Conservation (phyloP, 768 basidiomycete species). For the Auricularia auricula-judae region DNA sequence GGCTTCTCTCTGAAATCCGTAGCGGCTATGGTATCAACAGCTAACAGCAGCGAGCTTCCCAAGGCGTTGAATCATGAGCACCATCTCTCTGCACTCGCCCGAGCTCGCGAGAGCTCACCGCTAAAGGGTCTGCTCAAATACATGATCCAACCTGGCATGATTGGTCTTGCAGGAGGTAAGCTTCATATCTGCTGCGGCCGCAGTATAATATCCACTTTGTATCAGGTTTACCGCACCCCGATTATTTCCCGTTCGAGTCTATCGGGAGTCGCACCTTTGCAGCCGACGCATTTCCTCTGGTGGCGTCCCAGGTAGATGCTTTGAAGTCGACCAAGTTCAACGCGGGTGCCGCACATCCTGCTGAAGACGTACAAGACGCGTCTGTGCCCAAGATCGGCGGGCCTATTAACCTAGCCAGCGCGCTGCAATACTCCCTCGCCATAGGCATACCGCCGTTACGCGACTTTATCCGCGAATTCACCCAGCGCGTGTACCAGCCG, state of each 20-base stretch:
- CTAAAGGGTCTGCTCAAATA: conserved; percentile 61
- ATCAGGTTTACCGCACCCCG: conserved; percentile 40
- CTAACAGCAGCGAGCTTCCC: neutral
- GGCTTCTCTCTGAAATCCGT: no score
- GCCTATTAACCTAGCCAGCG: conserved; percentile 49
- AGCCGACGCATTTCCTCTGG: conserved; percentile 38
- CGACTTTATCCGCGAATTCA: conserved; percentile 46
- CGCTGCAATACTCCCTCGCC: conserved; percentile 56
- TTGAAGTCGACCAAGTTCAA: conserved; percentile 37
- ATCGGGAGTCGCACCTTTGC: conserved; percentile 44
- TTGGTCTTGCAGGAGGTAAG: conserved; percentile 53
- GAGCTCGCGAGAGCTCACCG: conserved; percentile 39
- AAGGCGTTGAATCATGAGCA: conserved; percentile 48
- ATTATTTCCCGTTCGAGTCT: conserved; percentile 59
- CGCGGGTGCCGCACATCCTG: neutral
- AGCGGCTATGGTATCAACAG: no score
- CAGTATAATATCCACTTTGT: no score
- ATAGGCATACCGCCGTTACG: conserved; percentile 48
- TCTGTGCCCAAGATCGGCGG: conserved; percentile 53
- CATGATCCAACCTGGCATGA: conserved; percentile 38
- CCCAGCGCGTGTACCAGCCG: conserved; percentile 34
- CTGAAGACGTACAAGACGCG: neutral
- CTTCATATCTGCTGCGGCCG: no score
- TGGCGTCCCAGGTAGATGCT: conserved; percentile 14
- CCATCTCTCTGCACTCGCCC: conserved; percentile 51